phyloP scores from a whole-genome alignment of 495 filamentous ascomycete genomes.

The Penicillium riverlandense region DNA sequence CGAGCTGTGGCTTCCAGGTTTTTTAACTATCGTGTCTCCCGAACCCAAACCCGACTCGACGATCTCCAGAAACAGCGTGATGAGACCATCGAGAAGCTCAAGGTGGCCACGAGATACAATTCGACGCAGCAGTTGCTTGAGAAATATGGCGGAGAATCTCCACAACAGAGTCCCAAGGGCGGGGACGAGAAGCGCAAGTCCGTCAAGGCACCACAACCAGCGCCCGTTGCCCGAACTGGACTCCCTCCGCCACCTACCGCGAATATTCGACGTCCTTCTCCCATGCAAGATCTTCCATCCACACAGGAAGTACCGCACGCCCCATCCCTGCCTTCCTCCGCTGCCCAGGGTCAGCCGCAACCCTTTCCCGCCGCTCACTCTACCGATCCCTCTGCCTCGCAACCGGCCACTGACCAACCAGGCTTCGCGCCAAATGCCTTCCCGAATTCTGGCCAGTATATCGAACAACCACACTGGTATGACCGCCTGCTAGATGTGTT shows the following conservation, averaged over 20 bases:
- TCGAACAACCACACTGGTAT: conserved; percentile 70
- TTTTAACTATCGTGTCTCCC: conserved; percentile 75
- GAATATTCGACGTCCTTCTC: conserved; percentile 54
- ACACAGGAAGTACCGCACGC: background rate
- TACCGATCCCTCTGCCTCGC: conserved; percentile 7
- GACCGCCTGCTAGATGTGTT: conserved; percentile 88
- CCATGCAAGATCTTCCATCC: conserved; percentile 8
- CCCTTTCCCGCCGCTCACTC: conserved; percentile 7
- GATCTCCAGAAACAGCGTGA: conserved; percentile 67
- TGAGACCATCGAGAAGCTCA: conserved; percentile 87
- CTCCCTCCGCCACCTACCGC: conserved; percentile 76
- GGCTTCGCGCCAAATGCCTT: conserved; percentile 59
- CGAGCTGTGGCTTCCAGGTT: conserved; percentile 54
- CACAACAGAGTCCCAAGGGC: conserved; percentile 36
- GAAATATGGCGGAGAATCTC: conserved; percentile 74
- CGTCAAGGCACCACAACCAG: conserved; percentile 13
- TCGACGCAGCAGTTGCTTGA: conserved; percentile 88
- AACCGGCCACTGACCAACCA: conserved; percentile 22
- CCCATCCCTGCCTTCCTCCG: conserved; percentile 18
- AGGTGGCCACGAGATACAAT: conserved; percentile 89
- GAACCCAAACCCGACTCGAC: conserved; percentile 59
- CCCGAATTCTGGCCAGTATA: conserved; percentile 36
- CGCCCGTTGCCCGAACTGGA: conserved; percentile 40
- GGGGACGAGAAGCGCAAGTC: conserved; percentile 16
- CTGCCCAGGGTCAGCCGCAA: conserved; percentile 6